Percentiles rank a stretch among this genome's conserved stretches.
These are phyloP conservation scores for Gelatoporia subvermispora DNA, from an alignment of 768 basidiomycete species.

Conservation along the genomic window DNA sequence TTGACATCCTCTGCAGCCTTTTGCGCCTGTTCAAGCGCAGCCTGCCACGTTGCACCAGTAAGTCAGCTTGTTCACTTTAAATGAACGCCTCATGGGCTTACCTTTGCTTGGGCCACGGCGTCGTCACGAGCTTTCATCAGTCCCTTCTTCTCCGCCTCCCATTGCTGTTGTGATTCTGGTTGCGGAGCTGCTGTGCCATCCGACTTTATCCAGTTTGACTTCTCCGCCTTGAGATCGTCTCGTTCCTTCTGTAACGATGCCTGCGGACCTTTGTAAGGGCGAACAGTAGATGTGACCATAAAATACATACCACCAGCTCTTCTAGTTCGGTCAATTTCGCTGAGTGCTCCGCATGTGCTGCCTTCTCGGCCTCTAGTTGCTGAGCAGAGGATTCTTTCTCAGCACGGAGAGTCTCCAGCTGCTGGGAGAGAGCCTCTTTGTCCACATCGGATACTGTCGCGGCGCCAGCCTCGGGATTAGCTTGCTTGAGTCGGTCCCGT, in stretches of 20 bases:
- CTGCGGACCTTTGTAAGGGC: constrained; percentile 26
- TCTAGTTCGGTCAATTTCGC: constrained; percentile 16
- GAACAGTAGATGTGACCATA: neutral
- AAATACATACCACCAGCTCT: constrained; percentile 29
- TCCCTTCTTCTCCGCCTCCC: constrained; percentile 59
- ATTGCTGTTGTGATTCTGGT: constrained; percentile 31
- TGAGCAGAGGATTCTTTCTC: constrained; percentile 37
- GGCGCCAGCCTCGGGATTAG: constrained; percentile 5
- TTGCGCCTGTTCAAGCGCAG: constrained; percentile 17
- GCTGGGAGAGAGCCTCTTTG: constrained; percentile 27
- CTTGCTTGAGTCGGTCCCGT: constrained; percentile 33
- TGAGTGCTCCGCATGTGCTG: constrained; percentile 10
- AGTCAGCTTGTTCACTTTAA: neutral
- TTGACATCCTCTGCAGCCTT: constrained; percentile 19
- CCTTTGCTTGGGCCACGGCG: constrained; percentile 56
- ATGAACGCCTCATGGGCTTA: constrained; percentile 18
- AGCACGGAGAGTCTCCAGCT: constrained; percentile 31
- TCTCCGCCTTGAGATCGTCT: constrained; percentile 59
- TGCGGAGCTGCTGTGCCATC: constrained; percentile 17
- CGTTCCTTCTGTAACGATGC: constrained; percentile 51
- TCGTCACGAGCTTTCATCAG: constrained; percentile 56
- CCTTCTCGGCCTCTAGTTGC: constrained; percentile 33
- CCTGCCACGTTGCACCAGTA: constrained; percentile 7
- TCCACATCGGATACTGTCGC: constrained; percentile 16
- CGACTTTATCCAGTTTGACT: constrained; percentile 36